Evolutionary conservation across 78 protist species (phyloP), one percentile per base, ranked within the genome.

Genomic region (Cyanophora paradoxa): DNA sequence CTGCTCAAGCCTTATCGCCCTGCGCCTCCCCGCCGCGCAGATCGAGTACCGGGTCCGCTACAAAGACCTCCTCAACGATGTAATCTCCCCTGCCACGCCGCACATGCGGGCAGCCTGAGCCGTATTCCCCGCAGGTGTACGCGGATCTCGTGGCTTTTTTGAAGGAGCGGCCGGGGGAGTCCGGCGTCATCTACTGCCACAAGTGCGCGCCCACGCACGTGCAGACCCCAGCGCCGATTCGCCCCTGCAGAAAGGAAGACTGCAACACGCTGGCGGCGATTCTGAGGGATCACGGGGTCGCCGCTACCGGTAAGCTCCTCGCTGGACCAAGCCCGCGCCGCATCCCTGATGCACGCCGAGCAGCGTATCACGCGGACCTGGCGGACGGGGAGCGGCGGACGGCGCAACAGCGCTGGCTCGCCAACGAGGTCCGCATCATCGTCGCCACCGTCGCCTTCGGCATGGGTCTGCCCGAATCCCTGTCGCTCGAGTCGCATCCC

Each of bases 391-490:
- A 31, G 28, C 44, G 83, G 11, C 22, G 11, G 39, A 22, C 24
- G 17, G 8, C 10, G 36, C 44, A 19, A 10, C 7, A 1, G 8
- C 28, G 2, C 24, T 79, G 11, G 22, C n/a, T 42, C 36, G 20
- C 14, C 17, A 54, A 57, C 22, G 3, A 6, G n/a, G 42, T 20
- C 33, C 61, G 28, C 8, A 13, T 79, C 26, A 5, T 79, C 24
- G 72, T 81, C 26, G 74, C 76, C 14, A 81, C 83, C 17, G 37
- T 70, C 50, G 79, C 83, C 34, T 79, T 79, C 40, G 83, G 83
- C 56, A 39, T 79, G 71, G n/a, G n/a, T n/a, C n/a, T n/a, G n/a
- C n/a, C n/a, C n/a, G n/a, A n/a, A n/a, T n/a, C n/a, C n/a, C n/a
- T n/a, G n/a, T n/a, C n/a, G n/a, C n/a, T n/a, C n/a, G n/a, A n/a